These are phyloP conservation scores for Bruguiera gymnorhiza DNA, from an alignment of 345 rosid genomes.

Conservation along the genomic window DNA sequence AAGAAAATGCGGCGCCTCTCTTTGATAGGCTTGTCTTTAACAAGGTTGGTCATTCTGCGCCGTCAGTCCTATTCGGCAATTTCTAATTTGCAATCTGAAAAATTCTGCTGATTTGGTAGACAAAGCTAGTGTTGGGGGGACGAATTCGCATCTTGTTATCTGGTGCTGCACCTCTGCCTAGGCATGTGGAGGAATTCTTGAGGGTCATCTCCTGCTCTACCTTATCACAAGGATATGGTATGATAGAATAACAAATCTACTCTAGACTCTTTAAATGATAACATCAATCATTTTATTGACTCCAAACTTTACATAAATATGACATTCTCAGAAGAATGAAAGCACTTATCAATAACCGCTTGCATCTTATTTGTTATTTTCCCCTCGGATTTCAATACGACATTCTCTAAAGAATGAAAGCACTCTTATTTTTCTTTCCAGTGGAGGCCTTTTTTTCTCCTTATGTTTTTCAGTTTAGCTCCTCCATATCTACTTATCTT, in stretches of 20 bases:
- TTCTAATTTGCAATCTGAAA: constrained; percentile 4
- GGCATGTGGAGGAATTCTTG: constrained; percentile 84
- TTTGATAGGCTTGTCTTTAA: constrained; percentile 73
- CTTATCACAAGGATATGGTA: constrained; percentile 95
- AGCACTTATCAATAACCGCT: too few species aligned
- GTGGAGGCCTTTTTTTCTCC: too few species aligned
- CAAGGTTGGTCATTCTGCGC: constrained; percentile 44
- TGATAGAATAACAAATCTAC: constrained; percentile 5
- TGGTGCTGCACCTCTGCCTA: constrained; percentile 94
- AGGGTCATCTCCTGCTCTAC: constrained; percentile 76
- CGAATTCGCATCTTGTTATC: constrained; percentile 67
- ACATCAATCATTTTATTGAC: background rate
- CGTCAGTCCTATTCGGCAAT: background rate
- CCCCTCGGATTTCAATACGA: too few species aligned
- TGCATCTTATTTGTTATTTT: too few species aligned
- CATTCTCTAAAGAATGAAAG: too few species aligned
- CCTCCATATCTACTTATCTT: background rate
- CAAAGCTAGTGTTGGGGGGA: constrained; percentile 81
- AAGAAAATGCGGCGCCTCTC: constrained; percentile 82
- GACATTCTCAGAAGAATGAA: background rate
- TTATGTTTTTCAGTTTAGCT: background rate
- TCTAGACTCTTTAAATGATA: background rate
- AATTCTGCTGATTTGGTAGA: constrained; percentile 34
- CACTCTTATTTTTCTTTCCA: too few species aligned
- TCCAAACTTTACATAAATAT: background rate